A percentile compares a stretch with the other conserved stretches of the same genome.
Conservation (phyloP, 495 filamentous ascomycete genomes). For the Aspergillus sclerotiicarbonarius region DNA sequence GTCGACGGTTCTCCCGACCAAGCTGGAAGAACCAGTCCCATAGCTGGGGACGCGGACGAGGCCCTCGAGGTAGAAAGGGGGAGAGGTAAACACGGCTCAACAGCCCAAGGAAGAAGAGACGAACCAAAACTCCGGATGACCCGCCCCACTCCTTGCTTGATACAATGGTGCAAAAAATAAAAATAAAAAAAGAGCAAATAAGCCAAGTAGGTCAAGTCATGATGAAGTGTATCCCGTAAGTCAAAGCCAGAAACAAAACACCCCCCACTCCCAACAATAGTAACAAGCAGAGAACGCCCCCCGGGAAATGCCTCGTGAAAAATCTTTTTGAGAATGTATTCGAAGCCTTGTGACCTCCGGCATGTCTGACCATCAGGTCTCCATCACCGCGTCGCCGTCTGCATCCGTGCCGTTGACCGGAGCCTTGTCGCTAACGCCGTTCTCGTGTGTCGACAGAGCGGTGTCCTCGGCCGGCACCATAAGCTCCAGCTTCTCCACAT, state of each 20-base stretch:
- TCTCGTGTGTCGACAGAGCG: constrained; percentile 4
- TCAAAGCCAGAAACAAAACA: constrained; percentile 3
- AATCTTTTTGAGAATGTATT: not conserved
- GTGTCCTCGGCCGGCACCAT: constrained; percentile 31
- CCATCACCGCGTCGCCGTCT: constrained; percentile 41
- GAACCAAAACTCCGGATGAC: constrained; percentile 26
- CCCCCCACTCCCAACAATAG: constrained; percentile 11
- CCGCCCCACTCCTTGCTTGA: constrained; percentile 38
- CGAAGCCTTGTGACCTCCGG: too few relatives aligned
- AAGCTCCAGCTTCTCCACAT: constrained; percentile 42
- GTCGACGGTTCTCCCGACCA: too few relatives aligned
- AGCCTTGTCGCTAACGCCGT: constrained; percentile 13
- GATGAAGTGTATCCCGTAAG: not conserved
- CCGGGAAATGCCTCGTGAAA: not conserved
- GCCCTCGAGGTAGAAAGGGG: not conserved
- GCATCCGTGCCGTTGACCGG: constrained; percentile 30
- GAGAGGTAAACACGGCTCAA: not conserved
- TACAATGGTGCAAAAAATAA: constrained; percentile 22
- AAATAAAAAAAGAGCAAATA: constrained; percentile 15
- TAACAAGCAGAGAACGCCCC: constrained; percentile 8
- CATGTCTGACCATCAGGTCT: constrained; percentile 23
- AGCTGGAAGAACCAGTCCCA: too few relatives aligned
- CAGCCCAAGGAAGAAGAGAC: not conserved
- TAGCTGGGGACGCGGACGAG: too few relatives aligned
- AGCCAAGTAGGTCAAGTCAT: constrained; percentile 1